Conservation (phyloP, 2,329 filamentous ascomycete genomes). For the Leptographium radiaticola region DNA sequence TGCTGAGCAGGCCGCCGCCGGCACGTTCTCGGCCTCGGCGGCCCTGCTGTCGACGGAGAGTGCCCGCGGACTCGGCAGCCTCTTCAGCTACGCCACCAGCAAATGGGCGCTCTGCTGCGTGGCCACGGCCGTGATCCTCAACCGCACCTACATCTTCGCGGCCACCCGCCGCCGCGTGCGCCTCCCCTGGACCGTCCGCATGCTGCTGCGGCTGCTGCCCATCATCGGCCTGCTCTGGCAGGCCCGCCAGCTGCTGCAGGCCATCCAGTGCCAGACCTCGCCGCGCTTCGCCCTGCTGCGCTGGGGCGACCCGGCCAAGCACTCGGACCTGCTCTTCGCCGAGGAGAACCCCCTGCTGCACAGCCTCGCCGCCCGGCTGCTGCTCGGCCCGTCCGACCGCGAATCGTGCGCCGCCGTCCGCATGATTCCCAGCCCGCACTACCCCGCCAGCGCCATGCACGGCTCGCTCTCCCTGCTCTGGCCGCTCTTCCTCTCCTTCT, state of each 20-base stretch:
- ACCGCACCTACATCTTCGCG: slow-evolving; percentile 87
- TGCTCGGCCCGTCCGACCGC: slow-evolving; percentile 62
- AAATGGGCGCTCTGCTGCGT: slow-evolving; percentile 87
- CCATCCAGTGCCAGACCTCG: slow-evolving; percentile 85
- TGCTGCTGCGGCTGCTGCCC: slow-evolving; percentile 57
- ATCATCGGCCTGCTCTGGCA: slow-evolving; percentile 59
- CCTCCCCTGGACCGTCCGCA: slow-evolving; percentile 58
- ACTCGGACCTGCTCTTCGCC: slow-evolving; percentile 55
- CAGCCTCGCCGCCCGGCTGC: slow-evolving; percentile 53
- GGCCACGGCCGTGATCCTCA: slow-evolving; percentile 73
- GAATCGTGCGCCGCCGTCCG: slow-evolving; percentile 61
- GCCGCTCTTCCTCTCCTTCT: slow-evolving; percentile 59
- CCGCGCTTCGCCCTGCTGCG: slow-evolving; percentile 55
- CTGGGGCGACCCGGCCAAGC: slow-evolving; percentile 54
- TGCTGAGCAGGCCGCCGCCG: slow-evolving; percentile 24
- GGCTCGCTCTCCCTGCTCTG: slow-evolving; percentile 70
- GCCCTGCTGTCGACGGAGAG: slow-evolving; percentile 44
- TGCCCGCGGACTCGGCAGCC: slow-evolving; percentile 61
- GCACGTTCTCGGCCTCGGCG: slow-evolving; percentile 19
- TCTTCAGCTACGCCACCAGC: slow-evolving; percentile 83
- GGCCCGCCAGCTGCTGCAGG: slow-evolving; percentile 58
- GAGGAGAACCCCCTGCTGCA: slow-evolving; percentile 59
- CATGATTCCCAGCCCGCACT: slow-evolving; percentile 50
- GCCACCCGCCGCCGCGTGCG: slow-evolving; percentile 71
- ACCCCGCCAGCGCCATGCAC: slow-evolving; percentile 41